These are phyloP conservation scores for Leavenworthia alabamica DNA, from an alignment of 345 rosid genomes.

Conservation along the genomic window DNA sequence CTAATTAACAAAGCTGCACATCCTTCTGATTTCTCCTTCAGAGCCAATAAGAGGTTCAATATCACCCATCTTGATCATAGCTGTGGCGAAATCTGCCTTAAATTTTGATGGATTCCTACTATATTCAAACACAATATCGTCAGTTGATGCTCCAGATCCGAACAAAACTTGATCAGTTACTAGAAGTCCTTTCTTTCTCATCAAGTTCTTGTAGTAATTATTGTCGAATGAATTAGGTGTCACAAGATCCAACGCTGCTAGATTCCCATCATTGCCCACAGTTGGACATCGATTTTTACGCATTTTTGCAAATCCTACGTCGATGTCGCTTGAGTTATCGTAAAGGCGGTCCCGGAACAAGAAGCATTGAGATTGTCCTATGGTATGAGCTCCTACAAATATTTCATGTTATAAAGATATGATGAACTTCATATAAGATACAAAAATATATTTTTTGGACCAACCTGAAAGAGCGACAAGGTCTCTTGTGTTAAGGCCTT, in stretches of 20 bases:
- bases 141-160: slow-evolving; percentile 37
- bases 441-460: not conserved
- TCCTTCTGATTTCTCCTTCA: slow-evolving; percentile 25
- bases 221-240: slow-evolving; percentile 47
- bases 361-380: slow-evolving; percentile 46
- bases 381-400: slow-evolving; percentile 37
- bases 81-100: slow-evolving; percentile 31
- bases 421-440: not conserved
- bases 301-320: slow-evolving; percentile 37
- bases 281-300: slow-evolving; percentile 32
- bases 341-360: slow-evolving; percentile 39
- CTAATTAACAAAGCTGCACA: slow-evolving; percentile 31
- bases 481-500: slow-evolving; percentile 34
- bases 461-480: slow-evolving; percentile 31
- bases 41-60: slow-evolving; percentile 22
- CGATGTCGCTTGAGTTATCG: slow-evolving; percentile 34
- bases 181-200: slow-evolving; percentile 47
- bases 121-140: slow-evolving; percentile 30
- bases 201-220: slow-evolving; percentile 41
- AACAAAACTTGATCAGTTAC: slow-evolving; percentile 40
- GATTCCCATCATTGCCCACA: not conserved
- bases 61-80: slow-evolving; percentile 45
- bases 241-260: slow-evolving; percentile 38
- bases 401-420: not conserved
- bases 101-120: slow-evolving; percentile 24